Conservation (phyloP, 1,139 yeast species). For the Hyphopichia burtonii region DNA sequence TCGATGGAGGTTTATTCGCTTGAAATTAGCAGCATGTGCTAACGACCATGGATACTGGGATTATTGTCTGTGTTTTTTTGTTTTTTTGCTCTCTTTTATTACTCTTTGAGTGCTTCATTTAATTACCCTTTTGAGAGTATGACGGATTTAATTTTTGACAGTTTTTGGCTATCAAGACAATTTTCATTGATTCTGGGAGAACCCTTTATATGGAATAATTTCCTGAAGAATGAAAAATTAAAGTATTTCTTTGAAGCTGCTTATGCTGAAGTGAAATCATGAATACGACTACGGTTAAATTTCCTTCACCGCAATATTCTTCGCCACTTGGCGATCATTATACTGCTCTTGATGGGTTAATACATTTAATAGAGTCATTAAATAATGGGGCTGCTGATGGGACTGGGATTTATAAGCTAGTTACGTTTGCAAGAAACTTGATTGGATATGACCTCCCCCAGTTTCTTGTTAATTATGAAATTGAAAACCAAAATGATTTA, state of each 20-base stretch:
- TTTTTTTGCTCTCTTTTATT: neutral
- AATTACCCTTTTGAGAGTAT: neutral
- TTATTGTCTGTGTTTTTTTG: too few relatives aligned
- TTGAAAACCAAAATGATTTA: conserved; percentile 46
- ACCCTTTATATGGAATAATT: too few relatives aligned
- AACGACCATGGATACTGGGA: too few relatives aligned
- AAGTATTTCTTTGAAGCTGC: too few relatives aligned
- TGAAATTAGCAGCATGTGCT: too few relatives aligned
- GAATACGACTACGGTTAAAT: too few relatives aligned
- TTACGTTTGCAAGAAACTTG: conserved; percentile 18
- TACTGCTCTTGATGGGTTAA: conserved; percentile 19
- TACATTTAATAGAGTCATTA: conserved; percentile 13
- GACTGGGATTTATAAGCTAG: conserved; percentile 21
- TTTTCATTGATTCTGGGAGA: too few relatives aligned
- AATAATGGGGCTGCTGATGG: conserved; percentile 19
- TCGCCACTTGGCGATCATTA: conserved; percentile 6
- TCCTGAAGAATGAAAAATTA: too few relatives aligned
- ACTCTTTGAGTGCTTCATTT: neutral
- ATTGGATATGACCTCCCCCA: conserved; percentile 35
- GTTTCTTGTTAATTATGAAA: conserved; percentile 32
- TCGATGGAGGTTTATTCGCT: too few relatives aligned
- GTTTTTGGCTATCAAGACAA: too few relatives aligned
- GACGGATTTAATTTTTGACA: neutral
- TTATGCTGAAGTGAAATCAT: too few relatives aligned
- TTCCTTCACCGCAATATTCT: too few relatives aligned